A percentile compares a stretch with the other conserved stretches of the same genome.
Evolutionary conservation across 192 early-diverging fungal species (phyloP).

Genomic region (Coemansia reversa): DNA sequence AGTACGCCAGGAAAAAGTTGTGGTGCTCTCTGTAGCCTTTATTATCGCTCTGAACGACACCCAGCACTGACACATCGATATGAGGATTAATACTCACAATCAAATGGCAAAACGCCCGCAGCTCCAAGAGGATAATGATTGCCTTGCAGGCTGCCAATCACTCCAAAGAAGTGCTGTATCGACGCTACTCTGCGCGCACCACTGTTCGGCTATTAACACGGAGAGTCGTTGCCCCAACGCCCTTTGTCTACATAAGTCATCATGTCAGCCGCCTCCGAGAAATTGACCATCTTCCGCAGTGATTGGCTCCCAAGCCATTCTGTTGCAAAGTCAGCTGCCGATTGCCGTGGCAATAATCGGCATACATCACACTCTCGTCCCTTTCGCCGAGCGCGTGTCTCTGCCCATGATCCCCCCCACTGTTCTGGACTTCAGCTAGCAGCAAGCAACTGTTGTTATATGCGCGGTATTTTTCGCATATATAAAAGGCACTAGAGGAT

Average conservation of each 20-base stretch:
- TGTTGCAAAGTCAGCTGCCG: constrained; percentile 7
- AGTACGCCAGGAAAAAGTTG: background rate
- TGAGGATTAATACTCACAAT: background rate
- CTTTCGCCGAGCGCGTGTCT: background rate
- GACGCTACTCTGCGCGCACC: background rate
- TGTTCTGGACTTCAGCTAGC: background rate
- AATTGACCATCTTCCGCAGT: constrained; percentile 6
- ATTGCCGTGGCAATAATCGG: constrained; percentile 4
- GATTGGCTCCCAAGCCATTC: constrained; percentile 3
- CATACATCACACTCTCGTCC: background rate
- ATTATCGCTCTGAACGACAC: background rate
- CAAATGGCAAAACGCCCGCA: background rate
- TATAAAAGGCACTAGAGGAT: constrained; percentile 2
- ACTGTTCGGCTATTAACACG: background rate
- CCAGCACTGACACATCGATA: background rate
- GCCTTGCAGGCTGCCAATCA: background rate
- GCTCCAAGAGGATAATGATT: background rate
- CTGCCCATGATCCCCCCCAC: background rate
- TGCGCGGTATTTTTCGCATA: background rate
- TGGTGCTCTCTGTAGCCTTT: background rate
- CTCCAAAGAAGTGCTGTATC: background rate
- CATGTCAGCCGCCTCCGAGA: constrained; percentile 5
- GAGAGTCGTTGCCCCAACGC: background rate
- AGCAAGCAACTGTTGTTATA: background rate
- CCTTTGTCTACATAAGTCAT: background rate